Conservation (phyloP, 2,329 filamentous ascomycete species). For the Stromatinia cepivora region DNA sequence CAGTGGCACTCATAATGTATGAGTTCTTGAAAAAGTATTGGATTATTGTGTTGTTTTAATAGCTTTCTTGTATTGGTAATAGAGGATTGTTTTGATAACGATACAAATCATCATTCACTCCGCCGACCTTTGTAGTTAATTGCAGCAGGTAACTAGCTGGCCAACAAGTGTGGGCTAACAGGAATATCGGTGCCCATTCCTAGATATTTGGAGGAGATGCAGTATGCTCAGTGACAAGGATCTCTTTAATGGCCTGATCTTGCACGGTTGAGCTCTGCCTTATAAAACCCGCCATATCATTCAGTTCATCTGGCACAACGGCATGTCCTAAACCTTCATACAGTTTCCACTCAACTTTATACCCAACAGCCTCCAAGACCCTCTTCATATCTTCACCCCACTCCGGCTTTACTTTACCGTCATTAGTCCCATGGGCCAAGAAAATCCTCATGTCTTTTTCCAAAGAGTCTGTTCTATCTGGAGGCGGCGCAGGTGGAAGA, state of each 20-base stretch:
- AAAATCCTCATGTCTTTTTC: constrained; percentile 15
- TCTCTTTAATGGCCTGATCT: too few species aligned
- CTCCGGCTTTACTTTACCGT: constrained; percentile 32
- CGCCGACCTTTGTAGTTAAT: not conserved
- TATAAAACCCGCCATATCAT: not conserved
- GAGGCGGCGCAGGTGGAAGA: not conserved
- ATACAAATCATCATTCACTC: not conserved
- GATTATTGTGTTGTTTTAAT: not conserved
- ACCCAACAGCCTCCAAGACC: not conserved
- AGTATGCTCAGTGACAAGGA: not conserved
- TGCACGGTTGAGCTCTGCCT: not conserved
- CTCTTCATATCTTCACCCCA: constrained; percentile 31
- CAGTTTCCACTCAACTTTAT: constrained; percentile 7
- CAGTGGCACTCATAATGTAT: not conserved
- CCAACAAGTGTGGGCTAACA: not conserved
- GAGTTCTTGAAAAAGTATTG: not conserved
- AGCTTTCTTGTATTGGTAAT: not conserved
- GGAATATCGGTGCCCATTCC: too few species aligned
- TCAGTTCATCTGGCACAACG: not conserved
- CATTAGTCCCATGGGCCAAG: constrained; percentile 31
- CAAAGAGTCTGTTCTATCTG: not conserved
- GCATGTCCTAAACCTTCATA: constrained; percentile 9
- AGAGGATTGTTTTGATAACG: not conserved
- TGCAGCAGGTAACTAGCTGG: not conserved
- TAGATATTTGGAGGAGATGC: too few species aligned